Evolutionary conservation across 73 alveolate species (phyloP).

Genomic region (Paramecium tetraurelia): DNA sequence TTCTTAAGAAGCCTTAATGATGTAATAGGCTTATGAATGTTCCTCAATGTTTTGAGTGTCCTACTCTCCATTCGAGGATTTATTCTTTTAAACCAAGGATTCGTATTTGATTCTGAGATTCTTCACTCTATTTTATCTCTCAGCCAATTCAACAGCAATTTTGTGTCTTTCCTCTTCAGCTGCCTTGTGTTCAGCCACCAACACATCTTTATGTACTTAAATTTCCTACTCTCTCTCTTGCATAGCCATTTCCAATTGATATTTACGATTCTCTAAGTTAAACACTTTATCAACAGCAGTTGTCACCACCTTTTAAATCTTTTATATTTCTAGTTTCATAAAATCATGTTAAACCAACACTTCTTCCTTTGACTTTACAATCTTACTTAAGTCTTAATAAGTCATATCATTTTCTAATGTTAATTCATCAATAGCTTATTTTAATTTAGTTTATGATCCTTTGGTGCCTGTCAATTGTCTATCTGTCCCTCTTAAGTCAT

Average conservation of each 20-base stretch:
- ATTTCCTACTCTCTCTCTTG: constrained; percentile 98
- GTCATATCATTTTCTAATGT: constrained; percentile 96
- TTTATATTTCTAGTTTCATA: constrained; percentile 95
- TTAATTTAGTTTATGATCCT: constrained; percentile 77
- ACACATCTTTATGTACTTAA: constrained; percentile 94
- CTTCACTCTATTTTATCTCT: constrained; percentile 91
- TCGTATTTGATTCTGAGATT: constrained; percentile 93
- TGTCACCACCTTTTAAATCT: constrained; percentile 85
- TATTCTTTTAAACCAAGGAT: constrained; percentile 87
- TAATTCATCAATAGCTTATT: constrained; percentile 88
- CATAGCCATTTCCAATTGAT: constrained; percentile 94
- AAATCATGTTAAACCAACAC: constrained; percentile 94
- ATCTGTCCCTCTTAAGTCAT: constrained; percentile 90
- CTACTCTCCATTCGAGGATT: constrained; percentile 83
- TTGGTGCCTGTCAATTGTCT: constrained; percentile 74
- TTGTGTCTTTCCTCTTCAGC: constrained; percentile 98
- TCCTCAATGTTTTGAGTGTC: constrained; percentile 84
- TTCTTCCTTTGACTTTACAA: constrained; percentile 91
- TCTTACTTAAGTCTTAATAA: constrained; percentile 87
- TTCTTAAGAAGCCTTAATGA: constrained; percentile 95
- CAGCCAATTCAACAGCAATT: constrained; percentile 94
- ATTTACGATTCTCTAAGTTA: constrained; percentile 90
- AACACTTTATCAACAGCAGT: constrained; percentile 93
- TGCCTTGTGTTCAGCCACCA: constrained; percentile 90
- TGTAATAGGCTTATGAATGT: constrained; percentile 95